These are phyloP conservation scores for Platismatia glauca DNA, from an alignment of 495 filamentous ascomycete genomes.

Conservation along the genomic window DNA sequence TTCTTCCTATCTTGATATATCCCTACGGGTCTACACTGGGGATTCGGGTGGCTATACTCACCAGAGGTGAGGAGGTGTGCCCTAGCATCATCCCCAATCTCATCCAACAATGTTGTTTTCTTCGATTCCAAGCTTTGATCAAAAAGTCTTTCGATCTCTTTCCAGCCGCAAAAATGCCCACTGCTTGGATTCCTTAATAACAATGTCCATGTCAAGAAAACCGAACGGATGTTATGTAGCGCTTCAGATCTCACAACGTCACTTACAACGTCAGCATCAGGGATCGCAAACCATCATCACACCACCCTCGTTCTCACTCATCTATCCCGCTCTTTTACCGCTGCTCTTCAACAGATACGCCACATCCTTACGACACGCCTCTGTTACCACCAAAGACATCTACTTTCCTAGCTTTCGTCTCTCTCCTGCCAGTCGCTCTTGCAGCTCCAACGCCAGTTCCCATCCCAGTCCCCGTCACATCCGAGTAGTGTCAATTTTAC, in stretches of 20 bases:
- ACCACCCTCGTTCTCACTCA: neutral
- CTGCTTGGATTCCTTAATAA: neutral
- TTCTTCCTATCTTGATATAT: neutral
- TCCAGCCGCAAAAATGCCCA: neutral
- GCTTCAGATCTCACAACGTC: neutral
- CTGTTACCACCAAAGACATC: neutral
- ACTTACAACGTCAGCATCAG: neutral
- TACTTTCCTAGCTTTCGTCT: neutral
- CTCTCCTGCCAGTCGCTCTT: neutral
- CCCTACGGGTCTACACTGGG: neutral
- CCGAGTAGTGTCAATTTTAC: too few relatives aligned
- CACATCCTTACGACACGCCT: neutral
- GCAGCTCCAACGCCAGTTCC: neutral
- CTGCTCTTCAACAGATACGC: neutral
- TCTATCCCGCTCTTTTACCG: neutral
- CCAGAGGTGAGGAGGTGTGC: neutral
- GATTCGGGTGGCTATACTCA: neutral
- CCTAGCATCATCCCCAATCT: neutral
- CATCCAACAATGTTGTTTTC: neutral
- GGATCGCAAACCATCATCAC: neutral
- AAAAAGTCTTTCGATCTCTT: neutral
- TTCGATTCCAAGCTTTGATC: neutral
- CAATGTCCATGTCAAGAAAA: too few relatives aligned
- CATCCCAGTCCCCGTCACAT: too few relatives aligned
- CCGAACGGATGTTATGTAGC: neutral